phyloP scores from a whole-genome alignment of 345 rosid species.

The Turnera subulata region DNA sequence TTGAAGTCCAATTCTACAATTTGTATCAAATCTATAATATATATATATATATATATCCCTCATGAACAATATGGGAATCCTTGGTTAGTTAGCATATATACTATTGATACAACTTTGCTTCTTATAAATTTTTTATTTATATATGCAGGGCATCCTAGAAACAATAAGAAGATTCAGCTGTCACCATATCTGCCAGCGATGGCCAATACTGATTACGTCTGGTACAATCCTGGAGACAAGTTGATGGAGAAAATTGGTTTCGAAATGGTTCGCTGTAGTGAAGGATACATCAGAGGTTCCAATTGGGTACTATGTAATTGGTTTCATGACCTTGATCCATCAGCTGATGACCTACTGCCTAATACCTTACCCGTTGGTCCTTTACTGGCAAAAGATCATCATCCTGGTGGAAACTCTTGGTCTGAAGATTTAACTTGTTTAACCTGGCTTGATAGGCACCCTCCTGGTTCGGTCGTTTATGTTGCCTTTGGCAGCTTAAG shows the following conservation, averaged over 20 bases:
- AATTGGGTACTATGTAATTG: background rate
- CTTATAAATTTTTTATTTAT: too few species aligned
- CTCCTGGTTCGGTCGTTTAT: conserved; percentile 6
- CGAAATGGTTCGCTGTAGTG: background rate
- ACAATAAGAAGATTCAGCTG: conserved; percentile 2
- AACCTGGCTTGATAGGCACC: conserved; percentile 10
- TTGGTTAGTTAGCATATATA: too few species aligned
- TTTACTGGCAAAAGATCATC: background rate
- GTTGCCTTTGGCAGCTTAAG: conserved; percentile 11
- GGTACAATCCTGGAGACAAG: background rate
- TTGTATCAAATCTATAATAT: too few species aligned
- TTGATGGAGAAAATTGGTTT: background rate
- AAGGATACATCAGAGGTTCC: background rate
- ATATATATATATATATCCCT: too few species aligned
- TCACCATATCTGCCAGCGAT: conserved; percentile 4
- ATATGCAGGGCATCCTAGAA: background rate
- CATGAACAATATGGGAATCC: too few species aligned
- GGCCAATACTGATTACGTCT: background rate
- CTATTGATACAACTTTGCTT: too few species aligned
- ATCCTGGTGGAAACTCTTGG: background rate
- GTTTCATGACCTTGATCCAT: conserved; percentile 9
- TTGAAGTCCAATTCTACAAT: too few species aligned
- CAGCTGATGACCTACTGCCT: background rate
- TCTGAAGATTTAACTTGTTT: conserved; percentile 7
- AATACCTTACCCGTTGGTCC: conserved; percentile 2